These are phyloP conservation scores for Eurotiales sp. DNA, from an alignment of 2,329 filamentous ascomycete genomes.

Conservation along the genomic window DNA sequence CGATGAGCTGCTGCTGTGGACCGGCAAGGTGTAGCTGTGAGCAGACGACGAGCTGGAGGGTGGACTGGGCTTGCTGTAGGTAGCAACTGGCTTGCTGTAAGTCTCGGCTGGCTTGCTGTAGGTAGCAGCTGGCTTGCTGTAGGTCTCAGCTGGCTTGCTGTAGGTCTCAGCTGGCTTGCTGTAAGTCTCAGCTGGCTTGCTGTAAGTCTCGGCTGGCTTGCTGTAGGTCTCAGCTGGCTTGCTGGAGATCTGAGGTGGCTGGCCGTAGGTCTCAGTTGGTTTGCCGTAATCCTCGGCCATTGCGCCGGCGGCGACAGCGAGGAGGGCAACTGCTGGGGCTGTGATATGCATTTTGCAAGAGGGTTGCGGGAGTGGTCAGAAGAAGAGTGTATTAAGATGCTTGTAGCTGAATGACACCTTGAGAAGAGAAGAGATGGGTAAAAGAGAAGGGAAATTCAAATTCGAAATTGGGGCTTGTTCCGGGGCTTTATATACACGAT, in stretches of 20 bases:
- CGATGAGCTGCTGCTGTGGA: no score
- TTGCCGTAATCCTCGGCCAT: slow-evolving; percentile 12
- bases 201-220: no score
- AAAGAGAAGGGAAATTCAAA: not conserved
- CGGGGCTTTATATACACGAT: not conserved
- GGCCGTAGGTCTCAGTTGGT: slow-evolving; percentile 20
- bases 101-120: no score
- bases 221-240: no score
- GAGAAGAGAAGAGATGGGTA: not conserved
- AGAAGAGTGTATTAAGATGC: no score
- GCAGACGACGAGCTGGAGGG: no score
- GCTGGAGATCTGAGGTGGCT: slow-evolving; percentile 6
- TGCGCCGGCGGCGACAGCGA: slow-evolving; percentile 21
- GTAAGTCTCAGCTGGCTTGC: slow-evolving; percentile 9
- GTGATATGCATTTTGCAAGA: slow-evolving; percentile 32
- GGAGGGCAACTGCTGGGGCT: slow-evolving; percentile 15
- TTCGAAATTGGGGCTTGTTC: not conserved
- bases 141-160: no score
- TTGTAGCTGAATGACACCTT: not conserved
- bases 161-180: not conserved
- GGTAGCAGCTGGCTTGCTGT: not conserved
- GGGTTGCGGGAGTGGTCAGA: not conserved
- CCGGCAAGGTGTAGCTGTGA: no score
- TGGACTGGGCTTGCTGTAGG: no score
- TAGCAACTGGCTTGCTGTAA: no score